Evolutionary conservation across 2,329 filamentous ascomycete species (phyloP).

Genomic region (Alternaria gansuensis): DNA sequence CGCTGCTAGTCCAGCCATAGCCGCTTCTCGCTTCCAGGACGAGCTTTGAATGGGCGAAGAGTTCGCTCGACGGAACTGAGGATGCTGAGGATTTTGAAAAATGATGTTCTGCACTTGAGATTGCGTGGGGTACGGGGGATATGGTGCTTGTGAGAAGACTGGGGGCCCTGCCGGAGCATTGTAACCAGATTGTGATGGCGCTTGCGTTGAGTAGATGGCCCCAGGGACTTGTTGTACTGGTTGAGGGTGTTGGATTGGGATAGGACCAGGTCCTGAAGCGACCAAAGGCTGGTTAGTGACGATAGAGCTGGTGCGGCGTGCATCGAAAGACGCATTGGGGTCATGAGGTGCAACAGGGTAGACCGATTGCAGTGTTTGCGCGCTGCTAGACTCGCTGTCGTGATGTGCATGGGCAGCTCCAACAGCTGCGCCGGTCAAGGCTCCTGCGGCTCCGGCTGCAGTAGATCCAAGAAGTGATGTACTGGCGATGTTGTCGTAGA

Average conservation of each 20-base stretch:
- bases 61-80: constrained; percentile 54
- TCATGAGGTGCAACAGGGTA: constrained; percentile 74
- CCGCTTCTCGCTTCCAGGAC: constrained; percentile 54
- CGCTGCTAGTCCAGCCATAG: constrained; percentile 56
- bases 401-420: constrained; percentile 61
- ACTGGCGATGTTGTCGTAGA: constrained; percentile 47
- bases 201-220: constrained; percentile 67
- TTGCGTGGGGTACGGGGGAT: constrained; percentile 34
- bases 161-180: constrained; percentile 54
- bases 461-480: constrained; percentile 51
- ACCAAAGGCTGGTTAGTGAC: constrained; percentile 52
- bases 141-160: constrained; percentile 48
- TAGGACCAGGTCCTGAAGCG: constrained; percentile 55
- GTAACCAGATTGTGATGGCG: constrained; percentile 53
- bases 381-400: constrained; percentile 58
- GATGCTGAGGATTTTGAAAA: constrained; percentile 35
- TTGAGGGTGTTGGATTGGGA: constrained; percentile 85
- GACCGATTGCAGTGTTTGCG: constrained; percentile 67
- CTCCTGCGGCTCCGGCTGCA: constrained; percentile 51
- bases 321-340: constrained; percentile 67
- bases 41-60: constrained; percentile 58
- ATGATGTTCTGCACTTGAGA: constrained; percentile 34
- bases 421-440: constrained; percentile 54
- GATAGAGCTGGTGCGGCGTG: constrained; percentile 60
- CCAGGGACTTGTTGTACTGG: constrained; percentile 77